Base-by-base conservation (phyloP, 345 rosid species). In the Arabis hirsuta region DNA sequence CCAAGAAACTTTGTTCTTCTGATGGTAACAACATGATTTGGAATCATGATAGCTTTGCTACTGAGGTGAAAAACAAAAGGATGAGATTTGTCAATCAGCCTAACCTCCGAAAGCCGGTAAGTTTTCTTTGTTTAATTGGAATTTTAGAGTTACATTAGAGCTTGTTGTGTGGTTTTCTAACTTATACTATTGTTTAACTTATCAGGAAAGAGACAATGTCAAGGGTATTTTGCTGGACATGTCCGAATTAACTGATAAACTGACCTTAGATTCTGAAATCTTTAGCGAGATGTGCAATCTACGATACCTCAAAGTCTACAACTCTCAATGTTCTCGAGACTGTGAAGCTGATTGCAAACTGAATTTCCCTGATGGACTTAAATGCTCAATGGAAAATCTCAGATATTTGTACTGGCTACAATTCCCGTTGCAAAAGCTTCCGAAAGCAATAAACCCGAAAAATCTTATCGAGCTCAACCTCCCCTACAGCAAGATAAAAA, bases 241-340 rank as follows among this genome's bases (percentile, higher is more conserved):
- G 45, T 63, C 73, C 0, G 20, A 45, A 54, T 27, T 69, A 9
- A 41, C 0, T 12, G 12, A 44, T 5, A 31, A 58, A 13, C 3
- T 74, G 9, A 3, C 36, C 6, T 51, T 79, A 27, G 12, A 13
- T 7, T 12, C 42, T 20, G 7, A 43, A 3, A 6, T 61, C 9
- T 79, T 79, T 12, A 8, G 2, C 12, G 60, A 47, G 11, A 79
- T 79, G 82, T 8, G 4, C 14, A 65, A 74, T 74, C 79, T 74
- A 7, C 36, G 55, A 55, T 48, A 69, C 13, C 62, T 79, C 0
- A 74, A 70, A 38, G 9, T 79, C 16, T 64, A 69, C 24, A 31
- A 41, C 13, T 50, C 24, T 1, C 44, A 24, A 1, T 55, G 65
- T 39, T 12, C 53, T 19, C 52, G n/a, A 13, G 26, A 52, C 2